Evolutionary conservation across 768 basidiomycete genomes (phyloP), one percentile per base, ranked within the genome.

Genomic region (Mycena capillaripes): DNA sequence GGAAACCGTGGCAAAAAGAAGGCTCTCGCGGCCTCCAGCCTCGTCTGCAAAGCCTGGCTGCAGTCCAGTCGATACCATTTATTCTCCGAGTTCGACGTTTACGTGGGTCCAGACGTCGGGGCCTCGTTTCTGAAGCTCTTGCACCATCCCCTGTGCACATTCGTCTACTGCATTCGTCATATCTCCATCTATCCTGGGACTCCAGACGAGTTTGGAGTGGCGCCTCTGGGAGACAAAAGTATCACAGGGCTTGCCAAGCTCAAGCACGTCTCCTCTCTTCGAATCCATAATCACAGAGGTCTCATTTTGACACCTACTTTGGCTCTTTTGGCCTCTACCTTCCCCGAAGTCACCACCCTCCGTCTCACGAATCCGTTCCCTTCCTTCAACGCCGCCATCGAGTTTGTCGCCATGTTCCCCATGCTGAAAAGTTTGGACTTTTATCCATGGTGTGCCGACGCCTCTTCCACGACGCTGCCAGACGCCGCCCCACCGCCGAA

Each of bases 61-160:
- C 53, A 29, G 25, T 66, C 66, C 46, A 68, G 58, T 23, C 66
- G 66, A 29, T 68, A 68, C 58, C 44, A 48, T 30, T 40, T 68
- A 38, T 68, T 68, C 34, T 59, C 66, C n/a, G 66, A 67, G 19
- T 67, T 67, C 46, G 66, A 67, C 23, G 36, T 68, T 14, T 68
- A 59, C 48, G 57, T 68, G 5, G 66, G 58, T 3, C 66, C 48
- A 44, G 36, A 10, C 44, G 44, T 48, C 34, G 66, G 66, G 0
- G 34, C 32, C 11, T 48, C 56, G 32, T 67, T 67, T 23, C 25
- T 67, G 66, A 59, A 59, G 21, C 66, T 67, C 57, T 29, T 67
- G 25, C 32, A 21, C 12, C 42, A 67, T 32, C 66, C 66, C 1
- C 32, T 59, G 7, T 67, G 66, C 66, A 66, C 66, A 27, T 34